phyloP scores from a whole-genome alignment of 1,139 yeast species.

The Zygoascus hellenicus region DNA sequence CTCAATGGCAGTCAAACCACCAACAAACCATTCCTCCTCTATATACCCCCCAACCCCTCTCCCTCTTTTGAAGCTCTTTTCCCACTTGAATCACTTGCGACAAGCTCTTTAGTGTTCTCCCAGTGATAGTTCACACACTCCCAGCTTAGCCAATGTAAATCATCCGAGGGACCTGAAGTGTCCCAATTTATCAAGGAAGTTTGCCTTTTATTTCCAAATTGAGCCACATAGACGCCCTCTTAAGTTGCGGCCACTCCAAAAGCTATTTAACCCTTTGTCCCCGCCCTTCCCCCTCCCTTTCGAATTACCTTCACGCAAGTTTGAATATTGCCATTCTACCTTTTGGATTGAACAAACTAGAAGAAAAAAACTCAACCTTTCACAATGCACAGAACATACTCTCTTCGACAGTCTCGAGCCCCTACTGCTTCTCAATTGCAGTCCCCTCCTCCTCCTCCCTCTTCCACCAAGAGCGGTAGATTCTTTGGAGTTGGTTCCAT shows the following conservation, averaged over 20 bases:
- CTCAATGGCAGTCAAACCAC: too few relatives aligned
- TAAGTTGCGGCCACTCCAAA: conserved; percentile 7
- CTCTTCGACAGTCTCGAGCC: conserved; percentile 89
- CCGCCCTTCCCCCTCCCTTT: conserved; percentile 5
- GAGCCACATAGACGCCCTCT: conserved; percentile 4
- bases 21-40: too few relatives aligned
- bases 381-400: conserved; percentile 95
- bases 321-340: neutral
- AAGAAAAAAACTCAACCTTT: neutral
- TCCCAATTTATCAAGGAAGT: neutral
- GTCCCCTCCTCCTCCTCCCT: conserved; percentile 91
- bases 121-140: too few relatives aligned
- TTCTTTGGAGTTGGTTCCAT: conserved; percentile 91
- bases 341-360: too few relatives aligned
- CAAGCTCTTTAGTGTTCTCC: too few relatives aligned
- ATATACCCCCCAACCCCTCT: too few relatives aligned
- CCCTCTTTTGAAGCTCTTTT: too few relatives aligned
- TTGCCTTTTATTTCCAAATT: conserved; percentile 9
- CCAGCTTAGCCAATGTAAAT: too few relatives aligned
- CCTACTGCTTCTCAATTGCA: conserved; percentile 96
- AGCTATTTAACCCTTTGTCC: conserved; percentile 9
- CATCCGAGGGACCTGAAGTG: too few relatives aligned
- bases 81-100: too few relatives aligned
- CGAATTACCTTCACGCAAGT: conserved; percentile 2
- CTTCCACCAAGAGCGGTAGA: conserved; percentile 75